A percentile compares a stretch with the other conserved stretches of the same genome.
phyloP scores from a whole-genome alignment of 106 monocot genomes.

The Acorus calamus region DNA sequence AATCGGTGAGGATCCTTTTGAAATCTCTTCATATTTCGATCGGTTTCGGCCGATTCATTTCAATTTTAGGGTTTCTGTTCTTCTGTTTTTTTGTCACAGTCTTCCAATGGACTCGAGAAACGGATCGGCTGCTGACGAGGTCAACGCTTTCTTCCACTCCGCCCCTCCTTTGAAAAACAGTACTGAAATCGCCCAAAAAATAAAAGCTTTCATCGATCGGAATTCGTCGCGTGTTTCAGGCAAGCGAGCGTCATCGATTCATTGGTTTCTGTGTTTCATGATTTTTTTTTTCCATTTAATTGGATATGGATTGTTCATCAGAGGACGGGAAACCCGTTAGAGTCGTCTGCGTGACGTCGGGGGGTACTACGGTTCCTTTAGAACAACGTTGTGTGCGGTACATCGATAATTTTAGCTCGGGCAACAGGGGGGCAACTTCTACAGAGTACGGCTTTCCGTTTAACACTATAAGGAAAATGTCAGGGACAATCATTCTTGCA shows the following conservation, averaged over 20 bases:
- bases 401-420: conserved; percentile 99
- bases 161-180: conserved; percentile 52
- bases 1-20: too few relatives aligned
- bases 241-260: neutral
- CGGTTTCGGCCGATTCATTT: too few relatives aligned
- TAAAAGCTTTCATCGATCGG: conserved; percentile 28
- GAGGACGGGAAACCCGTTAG: conserved; percentile 24
- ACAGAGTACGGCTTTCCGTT: conserved; percentile 49
- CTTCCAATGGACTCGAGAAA: conserved; percentile 9
- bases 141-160: conserved; percentile 53
- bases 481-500: too few relatives aligned
- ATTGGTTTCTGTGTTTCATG: neutral
- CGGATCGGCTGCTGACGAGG: conserved; percentile 12
- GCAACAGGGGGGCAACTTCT: conserved; percentile 81
- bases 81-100: neutral
- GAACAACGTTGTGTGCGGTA: conserved; percentile 95
- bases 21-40: too few relatives aligned
- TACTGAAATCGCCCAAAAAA: conserved; percentile 25
- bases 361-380: conserved; percentile 95
- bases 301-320: conserved; percentile 8
- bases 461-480: neutral
- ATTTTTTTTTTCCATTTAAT: neutral
- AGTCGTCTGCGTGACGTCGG: conserved; percentile 92
- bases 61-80: too few relatives aligned
- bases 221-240: conserved; percentile 31